Percentiles rank a stretch among this genome's conserved stretches.
Evolutionary conservation across 1,284 basidiomycete genomes (phyloP).

Genomic region (Paramarasmius palmivorus): DNA sequence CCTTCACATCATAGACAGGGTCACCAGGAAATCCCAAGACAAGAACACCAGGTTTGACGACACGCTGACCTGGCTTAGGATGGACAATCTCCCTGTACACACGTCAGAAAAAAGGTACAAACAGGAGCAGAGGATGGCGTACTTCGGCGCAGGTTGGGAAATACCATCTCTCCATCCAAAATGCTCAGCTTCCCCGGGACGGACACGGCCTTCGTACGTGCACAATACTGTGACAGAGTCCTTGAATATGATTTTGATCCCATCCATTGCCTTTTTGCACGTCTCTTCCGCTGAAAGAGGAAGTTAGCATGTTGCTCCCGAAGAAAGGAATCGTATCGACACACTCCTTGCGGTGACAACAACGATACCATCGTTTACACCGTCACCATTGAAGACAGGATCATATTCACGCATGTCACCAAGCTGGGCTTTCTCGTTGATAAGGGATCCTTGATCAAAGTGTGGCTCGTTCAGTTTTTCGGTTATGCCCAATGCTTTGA

Average conservation of each 20-base stretch:
- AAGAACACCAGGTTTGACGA: slow-evolving; percentile 29
- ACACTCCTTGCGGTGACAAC: slow-evolving; percentile 16
- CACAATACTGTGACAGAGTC: neutral
- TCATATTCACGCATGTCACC: slow-evolving; percentile 19
- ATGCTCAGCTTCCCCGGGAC: slow-evolving; percentile 19
- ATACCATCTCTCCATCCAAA: slow-evolving; percentile 27
- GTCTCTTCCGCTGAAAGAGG: neutral
- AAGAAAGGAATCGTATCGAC: neutral
- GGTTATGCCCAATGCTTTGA: slow-evolving; percentile 14
- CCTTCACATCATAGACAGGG: slow-evolving; percentile 18
- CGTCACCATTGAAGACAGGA: slow-evolving; percentile 14
- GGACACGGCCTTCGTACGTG: neutral
- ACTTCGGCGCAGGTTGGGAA: slow-evolving; percentile 27
- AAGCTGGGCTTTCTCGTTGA: slow-evolving; percentile 15
- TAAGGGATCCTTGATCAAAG: slow-evolving; percentile 18
- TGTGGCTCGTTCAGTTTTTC: slow-evolving; percentile 13
- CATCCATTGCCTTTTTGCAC: slow-evolving; percentile 10
- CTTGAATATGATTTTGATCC: neutral
- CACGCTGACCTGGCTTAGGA: slow-evolving; percentile 23
- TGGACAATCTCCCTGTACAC: slow-evolving; percentile 18
- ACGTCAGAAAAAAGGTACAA: neutral
- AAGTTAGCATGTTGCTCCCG: neutral
- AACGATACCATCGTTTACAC: slow-evolving; percentile 20
- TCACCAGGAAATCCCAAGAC: slow-evolving; percentile 30
- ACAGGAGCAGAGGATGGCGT: neutral